These are phyloP conservation scores for Fusarium sp. DNA, from an alignment of 2,329 filamentous ascomycete species.

Conservation along the genomic window DNA sequence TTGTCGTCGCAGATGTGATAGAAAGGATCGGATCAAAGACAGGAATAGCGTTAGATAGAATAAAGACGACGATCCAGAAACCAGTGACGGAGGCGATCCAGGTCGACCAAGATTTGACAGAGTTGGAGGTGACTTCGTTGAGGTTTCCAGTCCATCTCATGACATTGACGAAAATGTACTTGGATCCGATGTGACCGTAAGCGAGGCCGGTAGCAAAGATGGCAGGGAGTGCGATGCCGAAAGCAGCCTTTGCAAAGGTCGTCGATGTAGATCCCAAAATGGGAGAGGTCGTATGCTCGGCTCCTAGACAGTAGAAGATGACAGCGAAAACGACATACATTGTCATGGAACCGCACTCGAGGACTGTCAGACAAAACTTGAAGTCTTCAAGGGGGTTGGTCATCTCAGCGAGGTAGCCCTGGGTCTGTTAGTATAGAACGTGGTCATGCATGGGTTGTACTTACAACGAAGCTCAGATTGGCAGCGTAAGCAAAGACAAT, in stretches of 20 bases:
- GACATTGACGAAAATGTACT: constrained; percentile 37
- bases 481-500: constrained; percentile 42
- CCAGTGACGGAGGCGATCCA: constrained; percentile 38
- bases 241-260: constrained; percentile 34
- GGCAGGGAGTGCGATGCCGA: constrained; percentile 36
- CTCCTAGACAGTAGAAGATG: constrained; percentile 38
- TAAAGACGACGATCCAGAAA: constrained; percentile 42
- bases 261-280: constrained; percentile 34
- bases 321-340: constrained; percentile 37
- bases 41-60: constrained; percentile 43
- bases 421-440: fast-evolving
- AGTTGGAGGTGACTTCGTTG: constrained; percentile 32
- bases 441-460: not conserved
- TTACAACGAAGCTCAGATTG: constrained; percentile 38
- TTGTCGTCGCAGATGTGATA: constrained; percentile 41
- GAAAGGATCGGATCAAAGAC: constrained; percentile 43
- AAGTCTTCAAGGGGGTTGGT: constrained; percentile 35
- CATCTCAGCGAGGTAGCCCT: constrained; percentile 40
- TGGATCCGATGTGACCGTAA: constrained; percentile 40
- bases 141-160: constrained; percentile 31
- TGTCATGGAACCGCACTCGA: constrained; percentile 31
- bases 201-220: constrained; percentile 37
- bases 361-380: constrained; percentile 28
- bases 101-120: constrained; percentile 37
- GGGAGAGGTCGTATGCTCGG: constrained; percentile 33